phyloP scores from a whole-genome alignment of 2,329 filamentous ascomycete species.

The Torrubiellomyces zombiae region DNA sequence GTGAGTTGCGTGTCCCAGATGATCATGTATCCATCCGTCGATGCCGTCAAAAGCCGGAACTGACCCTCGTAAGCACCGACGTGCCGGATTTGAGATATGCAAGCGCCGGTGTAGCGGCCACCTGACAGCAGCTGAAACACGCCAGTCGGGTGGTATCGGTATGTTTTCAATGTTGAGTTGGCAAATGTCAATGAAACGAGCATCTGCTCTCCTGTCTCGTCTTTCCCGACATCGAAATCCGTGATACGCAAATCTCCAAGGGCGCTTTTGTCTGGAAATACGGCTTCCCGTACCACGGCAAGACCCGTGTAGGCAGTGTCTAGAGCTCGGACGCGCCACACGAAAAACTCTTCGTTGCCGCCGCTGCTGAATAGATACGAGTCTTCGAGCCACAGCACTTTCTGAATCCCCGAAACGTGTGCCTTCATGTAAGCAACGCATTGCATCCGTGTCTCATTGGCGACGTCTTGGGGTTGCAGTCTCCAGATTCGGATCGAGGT shows the following conservation, averaged over 20 bases:
- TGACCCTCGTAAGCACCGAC: constrained; percentile 14
- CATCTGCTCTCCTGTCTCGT: constrained; percentile 19
- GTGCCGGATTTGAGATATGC: constrained; percentile 49
- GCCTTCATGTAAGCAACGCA: constrained; percentile 53
- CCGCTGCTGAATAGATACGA: constrained; percentile 68
- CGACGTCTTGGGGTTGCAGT: constrained; percentile 12
- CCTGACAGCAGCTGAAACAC: constrained; percentile 33
- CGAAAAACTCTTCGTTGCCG: constrained; percentile 75
- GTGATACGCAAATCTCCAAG: constrained; percentile 62
- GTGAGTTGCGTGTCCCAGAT: constrained; percentile 13
- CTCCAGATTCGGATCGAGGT: constrained; percentile 58
- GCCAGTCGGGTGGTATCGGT: constrained; percentile 24
- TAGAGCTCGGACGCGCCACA: constrained; percentile 53
- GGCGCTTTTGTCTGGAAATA: constrained; percentile 30
- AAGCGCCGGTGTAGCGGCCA: constrained; percentile 53
- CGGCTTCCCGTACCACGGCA: constrained; percentile 39
- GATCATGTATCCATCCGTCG: constrained; percentile 62
- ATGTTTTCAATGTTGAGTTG: constrained; percentile 59
- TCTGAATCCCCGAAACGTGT: constrained; percentile 73
- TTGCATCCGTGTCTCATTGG: constrained; percentile 11
- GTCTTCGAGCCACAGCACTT: constrained; percentile 57
- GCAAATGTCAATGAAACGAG: constrained; percentile 62
- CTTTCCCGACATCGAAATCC: constrained; percentile 47
- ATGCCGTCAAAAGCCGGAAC: constrained; percentile 43
- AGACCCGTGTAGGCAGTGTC: constrained; percentile 31